Evolutionary conservation across 2,329 filamentous ascomycete genomes (phyloP).

Genomic region (Calonectria hawksworthii): DNA sequence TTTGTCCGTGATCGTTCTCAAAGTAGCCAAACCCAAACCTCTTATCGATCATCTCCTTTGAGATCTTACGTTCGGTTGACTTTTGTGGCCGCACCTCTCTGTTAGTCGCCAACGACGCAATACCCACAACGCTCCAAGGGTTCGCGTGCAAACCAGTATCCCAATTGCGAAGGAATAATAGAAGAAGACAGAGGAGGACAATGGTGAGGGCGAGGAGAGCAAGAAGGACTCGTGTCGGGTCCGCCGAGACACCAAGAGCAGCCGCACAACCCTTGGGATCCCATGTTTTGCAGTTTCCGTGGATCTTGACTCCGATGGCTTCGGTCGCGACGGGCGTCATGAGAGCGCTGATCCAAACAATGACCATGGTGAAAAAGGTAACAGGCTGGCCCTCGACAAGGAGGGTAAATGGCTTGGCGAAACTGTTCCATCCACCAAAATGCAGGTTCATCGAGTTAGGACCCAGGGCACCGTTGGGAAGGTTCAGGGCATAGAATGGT

Average conservation of each 20-base stretch:
- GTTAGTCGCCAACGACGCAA: conserved; percentile 43
- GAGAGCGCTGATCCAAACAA: conserved; percentile 41
- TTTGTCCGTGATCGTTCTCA: conserved; percentile 33
- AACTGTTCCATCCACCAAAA: conserved; percentile 54
- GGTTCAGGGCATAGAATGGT: conserved; percentile 61
- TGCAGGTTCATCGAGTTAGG: conserved; percentile 59
- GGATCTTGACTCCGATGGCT: conserved; percentile 44
- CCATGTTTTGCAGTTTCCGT: conserved; percentile 40
- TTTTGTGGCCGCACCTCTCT: conserved; percentile 37
- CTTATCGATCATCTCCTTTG: conserved; percentile 43
- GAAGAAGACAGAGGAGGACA: conserved; percentile 35
- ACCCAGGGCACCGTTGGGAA: conserved; percentile 54
- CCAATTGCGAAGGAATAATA: conserved; percentile 39
- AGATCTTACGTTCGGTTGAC: conserved; percentile 39
- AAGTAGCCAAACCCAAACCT: conserved; percentile 45
- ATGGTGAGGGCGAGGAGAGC: conserved; percentile 38
- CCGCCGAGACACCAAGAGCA: conserved; percentile 40
- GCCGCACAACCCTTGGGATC: conserved; percentile 40
- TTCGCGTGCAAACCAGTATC: conserved; percentile 46
- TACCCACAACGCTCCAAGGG: conserved; percentile 50
- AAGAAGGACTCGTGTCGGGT: conserved; percentile 34
- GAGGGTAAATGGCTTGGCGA: conserved; percentile 52
- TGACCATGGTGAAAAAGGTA: conserved; percentile 43
- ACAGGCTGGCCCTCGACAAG: conserved; percentile 49
- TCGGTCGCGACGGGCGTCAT: conserved; percentile 42